A percentile compares a stretch with the other conserved stretches of the same genome.
Conservation (phyloP, 2,329 filamentous ascomycete species). For the Alternaria burnsii region DNA sequence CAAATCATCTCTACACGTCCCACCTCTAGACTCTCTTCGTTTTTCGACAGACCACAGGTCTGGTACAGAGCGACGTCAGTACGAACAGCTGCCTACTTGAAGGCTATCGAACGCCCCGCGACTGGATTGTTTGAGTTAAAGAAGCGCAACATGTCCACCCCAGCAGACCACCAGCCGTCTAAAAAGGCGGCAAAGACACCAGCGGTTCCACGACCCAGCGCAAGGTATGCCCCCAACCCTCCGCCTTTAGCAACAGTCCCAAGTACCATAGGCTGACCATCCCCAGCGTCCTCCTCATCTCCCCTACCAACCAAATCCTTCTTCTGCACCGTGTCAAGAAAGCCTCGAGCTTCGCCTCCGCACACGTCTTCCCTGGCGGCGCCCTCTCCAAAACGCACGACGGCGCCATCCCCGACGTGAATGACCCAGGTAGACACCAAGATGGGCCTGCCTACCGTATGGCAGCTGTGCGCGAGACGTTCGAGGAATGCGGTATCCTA, state of each 20-base stretch:
- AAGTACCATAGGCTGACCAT: constrained; percentile 1
- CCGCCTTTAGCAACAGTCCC: neutral
- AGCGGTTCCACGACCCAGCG: constrained; percentile 68
- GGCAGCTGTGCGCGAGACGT: constrained; percentile 88
- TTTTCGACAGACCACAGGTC: neutral
- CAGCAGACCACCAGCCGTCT: constrained; percentile 42
- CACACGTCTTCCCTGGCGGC: constrained; percentile 95
- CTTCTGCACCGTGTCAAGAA: constrained; percentile 86
- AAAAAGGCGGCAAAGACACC: constrained; percentile 48
- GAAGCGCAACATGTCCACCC: constrained; percentile 42
- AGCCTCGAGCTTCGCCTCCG: constrained; percentile 84
- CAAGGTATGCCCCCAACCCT: constrained; percentile 59
- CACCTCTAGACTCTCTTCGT: neutral
- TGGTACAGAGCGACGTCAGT: neutral
- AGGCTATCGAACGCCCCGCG: neutral
- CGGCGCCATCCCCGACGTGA: constrained; percentile 63
- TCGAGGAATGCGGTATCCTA: constrained; percentile 92
- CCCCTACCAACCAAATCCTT: constrained; percentile 84
- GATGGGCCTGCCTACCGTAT: constrained; percentile 80
- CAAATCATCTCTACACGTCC: neutral
- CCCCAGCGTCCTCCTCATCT: constrained; percentile 80
- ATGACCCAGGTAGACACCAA: constrained; percentile 67
- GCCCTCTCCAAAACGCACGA: constrained; percentile 82
- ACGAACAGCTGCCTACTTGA: neutral
- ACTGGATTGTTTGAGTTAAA: neutral